Conservation (phyloP, 257 asterid genomes). For the Plantago elongata region DNA sequence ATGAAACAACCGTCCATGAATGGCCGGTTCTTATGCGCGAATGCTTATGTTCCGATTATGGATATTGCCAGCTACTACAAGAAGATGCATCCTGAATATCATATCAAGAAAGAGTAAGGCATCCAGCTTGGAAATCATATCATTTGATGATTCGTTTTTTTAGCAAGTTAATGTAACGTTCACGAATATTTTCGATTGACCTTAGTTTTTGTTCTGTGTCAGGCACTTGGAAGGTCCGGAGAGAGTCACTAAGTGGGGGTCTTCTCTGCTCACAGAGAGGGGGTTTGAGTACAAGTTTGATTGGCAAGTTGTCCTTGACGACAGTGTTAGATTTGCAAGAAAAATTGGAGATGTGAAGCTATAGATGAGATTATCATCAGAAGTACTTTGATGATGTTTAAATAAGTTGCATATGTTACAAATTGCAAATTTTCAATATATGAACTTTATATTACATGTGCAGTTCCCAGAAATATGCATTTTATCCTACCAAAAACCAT, state of each 20-base stretch:
- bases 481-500: too few species aligned
- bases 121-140: neutral
- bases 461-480: too few species aligned
- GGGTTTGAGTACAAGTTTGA: constrained; percentile 21
- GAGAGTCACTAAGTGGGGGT: constrained; percentile 19
- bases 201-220: neutral
- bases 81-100: constrained; percentile 15
- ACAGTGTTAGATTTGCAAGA: constrained; percentile 16
- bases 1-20: constrained; percentile 19
- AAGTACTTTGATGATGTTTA: too few species aligned
- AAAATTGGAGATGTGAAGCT: constrained; percentile 9
- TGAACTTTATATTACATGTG: too few species aligned
- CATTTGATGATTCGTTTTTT: neutral
- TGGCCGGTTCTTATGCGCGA: constrained; percentile 41
- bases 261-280: constrained; percentile 19
- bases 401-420: too few species aligned
- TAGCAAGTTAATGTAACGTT: too few species aligned
- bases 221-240: constrained; percentile 18
- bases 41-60: constrained; percentile 14
- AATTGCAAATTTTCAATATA: too few species aligned
- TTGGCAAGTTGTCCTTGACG: constrained; percentile 23
- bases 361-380: neutral
- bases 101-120: constrained; percentile 14
- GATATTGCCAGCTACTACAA: constrained; percentile 17
- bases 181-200: neutral